These are phyloP conservation scores for Saccharomyces hybrid DNA, from an alignment of 1,139 yeast species.

Conservation along the genomic window DNA sequence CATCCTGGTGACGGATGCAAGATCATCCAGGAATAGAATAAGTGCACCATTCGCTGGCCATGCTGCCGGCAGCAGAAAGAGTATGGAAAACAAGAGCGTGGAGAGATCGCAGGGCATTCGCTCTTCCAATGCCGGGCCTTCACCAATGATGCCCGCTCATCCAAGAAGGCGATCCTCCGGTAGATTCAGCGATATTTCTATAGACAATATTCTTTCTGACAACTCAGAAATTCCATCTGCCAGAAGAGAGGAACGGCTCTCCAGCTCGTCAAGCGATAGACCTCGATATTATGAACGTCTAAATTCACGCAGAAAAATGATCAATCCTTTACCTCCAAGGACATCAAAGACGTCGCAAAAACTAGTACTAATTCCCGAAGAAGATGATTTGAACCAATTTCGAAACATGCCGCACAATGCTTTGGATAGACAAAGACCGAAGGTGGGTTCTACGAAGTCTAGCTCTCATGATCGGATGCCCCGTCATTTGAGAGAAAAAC, in stretches of 20 bases:
- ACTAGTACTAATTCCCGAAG: conserved; percentile 79
- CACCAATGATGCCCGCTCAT: neutral
- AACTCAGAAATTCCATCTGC: conserved; percentile 79
- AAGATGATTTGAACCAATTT: conserved; percentile 27
- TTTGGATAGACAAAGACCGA: neutral
- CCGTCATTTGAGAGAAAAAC: conserved; percentile 12
- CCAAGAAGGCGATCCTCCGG: conserved; percentile 13
- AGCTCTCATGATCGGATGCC: neutral
- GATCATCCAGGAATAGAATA: conserved; percentile 54
- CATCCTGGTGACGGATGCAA: conserved; percentile 81
- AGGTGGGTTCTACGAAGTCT: neutral
- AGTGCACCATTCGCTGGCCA: conserved; percentile 79
- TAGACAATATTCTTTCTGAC: conserved; percentile 62
- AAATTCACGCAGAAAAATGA: conserved; percentile 40
- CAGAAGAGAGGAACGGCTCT: conserved; percentile 34
- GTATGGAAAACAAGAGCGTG: neutral
- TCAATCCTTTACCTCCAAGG: conserved; percentile 71
- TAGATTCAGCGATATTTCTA: conserved; percentile 58
- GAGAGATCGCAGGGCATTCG: neutral
- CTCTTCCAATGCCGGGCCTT: neutral
- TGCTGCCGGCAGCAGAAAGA: conserved; percentile 16
- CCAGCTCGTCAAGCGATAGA: conserved; percentile 30
- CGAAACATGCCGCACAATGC: neutral
- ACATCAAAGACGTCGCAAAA: conserved; percentile 82
- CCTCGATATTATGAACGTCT: conserved; percentile 11